These are phyloP conservation scores for Podaxis sp. DNA, from an alignment of 768 basidiomycete species.

Conservation along the genomic window DNA sequence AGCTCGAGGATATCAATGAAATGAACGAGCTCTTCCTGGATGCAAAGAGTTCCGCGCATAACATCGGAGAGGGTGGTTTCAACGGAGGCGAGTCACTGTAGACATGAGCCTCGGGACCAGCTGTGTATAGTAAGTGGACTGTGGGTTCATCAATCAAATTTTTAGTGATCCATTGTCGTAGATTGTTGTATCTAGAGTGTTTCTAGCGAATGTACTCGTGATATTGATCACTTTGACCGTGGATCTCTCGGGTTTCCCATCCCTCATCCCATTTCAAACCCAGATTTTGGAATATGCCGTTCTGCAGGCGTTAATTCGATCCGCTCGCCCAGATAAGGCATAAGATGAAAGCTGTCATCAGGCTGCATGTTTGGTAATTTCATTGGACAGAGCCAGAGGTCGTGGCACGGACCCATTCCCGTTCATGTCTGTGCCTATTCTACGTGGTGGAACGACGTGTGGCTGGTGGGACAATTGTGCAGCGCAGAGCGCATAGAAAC, in stretches of 20 bases:
- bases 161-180: constrained; percentile 6
- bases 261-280: neutral
- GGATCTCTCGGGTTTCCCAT: neutral
- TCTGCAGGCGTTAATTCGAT: neutral
- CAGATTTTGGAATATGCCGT: neutral
- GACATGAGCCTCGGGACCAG: neutral
- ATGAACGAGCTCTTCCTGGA: constrained; percentile 95
- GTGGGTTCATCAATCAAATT: constrained; percentile 3
- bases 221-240: neutral
- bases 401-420: neutral
- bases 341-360: constrained; percentile 3
- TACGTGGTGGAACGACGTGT: neutral
- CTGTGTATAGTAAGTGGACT: constrained; percentile 4
- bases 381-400: neutral
- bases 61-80: constrained; percentile 39
- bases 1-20: constrained; percentile 85
- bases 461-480: neutral
- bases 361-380: constrained; percentile 1
- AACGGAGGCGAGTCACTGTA: constrained; percentile 4
- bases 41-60: constrained; percentile 73
- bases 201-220: neutral
- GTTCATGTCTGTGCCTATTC: neutral
- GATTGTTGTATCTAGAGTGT: constrained; percentile 7
- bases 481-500: neutral
- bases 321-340: neutral